A percentile compares a stretch with the other conserved stretches of the same genome.
phyloP scores from a whole-genome alignment of 139 green algal species.

The Picochlorum sp. region DNA sequence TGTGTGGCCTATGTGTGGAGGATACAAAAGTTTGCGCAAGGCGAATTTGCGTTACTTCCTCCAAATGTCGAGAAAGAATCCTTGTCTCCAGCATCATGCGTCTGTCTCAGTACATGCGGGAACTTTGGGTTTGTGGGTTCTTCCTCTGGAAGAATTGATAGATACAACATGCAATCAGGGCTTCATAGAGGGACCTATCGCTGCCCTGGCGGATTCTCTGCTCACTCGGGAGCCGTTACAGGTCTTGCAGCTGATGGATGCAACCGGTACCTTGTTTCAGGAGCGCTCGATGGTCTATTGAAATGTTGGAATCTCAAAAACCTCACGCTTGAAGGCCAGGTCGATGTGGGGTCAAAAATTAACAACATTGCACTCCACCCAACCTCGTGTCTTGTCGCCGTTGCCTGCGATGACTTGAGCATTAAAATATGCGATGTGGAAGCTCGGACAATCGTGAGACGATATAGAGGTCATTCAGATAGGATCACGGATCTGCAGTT shows the following conservation, averaged over 20 bases:
- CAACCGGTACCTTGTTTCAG: constrained; percentile 64
- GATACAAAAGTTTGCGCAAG: constrained; percentile 62
- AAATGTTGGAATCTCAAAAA: constrained; percentile 75
- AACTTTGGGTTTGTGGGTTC: constrained; percentile 93
- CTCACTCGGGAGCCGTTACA: constrained; percentile 47
- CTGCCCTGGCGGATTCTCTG: neutral
- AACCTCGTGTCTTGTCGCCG: constrained; percentile 39
- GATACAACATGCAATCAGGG: constrained; percentile 95
- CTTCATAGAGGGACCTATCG: constrained; percentile 63
- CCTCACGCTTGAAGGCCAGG: constrained; percentile 33
- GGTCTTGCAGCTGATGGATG: constrained; percentile 49
- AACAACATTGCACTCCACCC: constrained; percentile 36
- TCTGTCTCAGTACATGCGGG: constrained; percentile 70
- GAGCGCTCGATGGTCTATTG: constrained; percentile 51
- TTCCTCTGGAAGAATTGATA: constrained; percentile 65
- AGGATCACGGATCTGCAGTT: constrained; percentile 67
- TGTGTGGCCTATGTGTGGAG: constrained; percentile 83
- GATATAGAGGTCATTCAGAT: constrained; percentile 75
- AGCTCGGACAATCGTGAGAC: constrained; percentile 59
- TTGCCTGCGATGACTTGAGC: constrained; percentile 44
- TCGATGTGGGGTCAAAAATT: constrained; percentile 19
- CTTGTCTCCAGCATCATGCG: neutral
- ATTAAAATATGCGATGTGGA: constrained; percentile 53
- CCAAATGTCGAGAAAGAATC: constrained; percentile 12
- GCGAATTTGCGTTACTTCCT: constrained; percentile 55